phyloP scores from a whole-genome alignment of 768 basidiomycete species.

The Kwoniella sp. region DNA sequence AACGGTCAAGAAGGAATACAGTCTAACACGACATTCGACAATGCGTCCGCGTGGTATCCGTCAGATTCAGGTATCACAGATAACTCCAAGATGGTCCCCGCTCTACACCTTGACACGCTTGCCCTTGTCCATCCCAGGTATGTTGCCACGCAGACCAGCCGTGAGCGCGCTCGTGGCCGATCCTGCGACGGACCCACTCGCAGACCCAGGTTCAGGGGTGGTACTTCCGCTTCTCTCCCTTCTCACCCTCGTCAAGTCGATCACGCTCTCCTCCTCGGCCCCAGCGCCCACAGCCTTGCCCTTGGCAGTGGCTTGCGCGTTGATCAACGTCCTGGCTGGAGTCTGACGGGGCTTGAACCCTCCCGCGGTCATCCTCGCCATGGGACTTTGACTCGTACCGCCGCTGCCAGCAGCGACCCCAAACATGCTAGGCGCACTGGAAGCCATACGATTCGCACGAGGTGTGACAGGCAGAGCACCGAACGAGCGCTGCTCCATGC shows the following conservation, averaged over 20 bases:
- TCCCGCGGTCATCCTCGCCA: constrained; percentile 33
- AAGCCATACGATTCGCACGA: constrained; percentile 17
- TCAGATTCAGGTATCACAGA: too few species aligned
- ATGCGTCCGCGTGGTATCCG: too few species aligned
- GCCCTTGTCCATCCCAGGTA: constrained; percentile 15
- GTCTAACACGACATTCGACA: too few species aligned
- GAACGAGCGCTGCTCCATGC: constrained; percentile 23
- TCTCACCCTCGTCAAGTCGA: not conserved
- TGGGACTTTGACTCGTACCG: constrained; percentile 13
- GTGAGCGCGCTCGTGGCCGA: constrained; percentile 13
- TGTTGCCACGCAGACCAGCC: constrained; percentile 10
- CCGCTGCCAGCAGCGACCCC: not conserved
- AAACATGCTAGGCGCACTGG: constrained; percentile 21
- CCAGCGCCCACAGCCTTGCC: not conserved
- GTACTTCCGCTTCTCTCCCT: constrained; percentile 16
- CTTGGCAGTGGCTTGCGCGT: constrained; percentile 4
- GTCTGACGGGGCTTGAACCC: constrained; percentile 24
- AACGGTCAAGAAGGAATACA: too few species aligned
- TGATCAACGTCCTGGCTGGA: constrained; percentile 15
- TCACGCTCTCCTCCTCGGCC: not conserved
- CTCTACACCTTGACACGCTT: constrained; percentile 25
- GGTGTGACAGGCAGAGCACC: constrained; percentile 17
- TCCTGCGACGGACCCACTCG: not conserved
- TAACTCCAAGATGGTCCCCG: too few species aligned
- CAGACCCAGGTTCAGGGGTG: constrained; percentile 7